Conservation (phyloP, 179 eudicot species). For the Gypsophila paniculata region DNA sequence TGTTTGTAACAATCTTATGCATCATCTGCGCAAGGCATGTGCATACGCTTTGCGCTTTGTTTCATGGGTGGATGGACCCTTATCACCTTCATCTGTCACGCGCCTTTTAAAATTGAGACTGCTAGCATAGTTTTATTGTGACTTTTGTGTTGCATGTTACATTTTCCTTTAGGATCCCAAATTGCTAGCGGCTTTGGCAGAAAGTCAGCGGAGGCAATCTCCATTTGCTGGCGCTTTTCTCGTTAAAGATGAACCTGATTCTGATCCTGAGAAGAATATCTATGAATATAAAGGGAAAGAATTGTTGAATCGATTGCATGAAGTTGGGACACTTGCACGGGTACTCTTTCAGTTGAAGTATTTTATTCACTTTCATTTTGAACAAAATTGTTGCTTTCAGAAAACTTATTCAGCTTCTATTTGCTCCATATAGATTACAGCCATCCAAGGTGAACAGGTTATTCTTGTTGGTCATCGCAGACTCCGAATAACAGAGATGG, state of each 20-base stretch:
- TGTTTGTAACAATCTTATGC: no score
- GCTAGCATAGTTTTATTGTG: not conserved
- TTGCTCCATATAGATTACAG: constrained; percentile 50
- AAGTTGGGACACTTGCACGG: constrained; percentile 97
- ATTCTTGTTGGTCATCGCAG: constrained; percentile 89
- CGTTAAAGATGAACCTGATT: constrained; percentile 74
- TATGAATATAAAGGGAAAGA: constrained; percentile 85
- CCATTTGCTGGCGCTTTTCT: constrained; percentile 98
- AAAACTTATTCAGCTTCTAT: not conserved
- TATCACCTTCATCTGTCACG: no score
- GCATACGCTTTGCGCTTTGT: no score
- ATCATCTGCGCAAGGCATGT: no score
- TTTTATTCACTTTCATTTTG: not conserved
- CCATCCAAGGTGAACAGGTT: constrained; percentile 92
- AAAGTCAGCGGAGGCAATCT: constrained; percentile 79
- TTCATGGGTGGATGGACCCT: no score
- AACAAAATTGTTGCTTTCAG: not conserved
- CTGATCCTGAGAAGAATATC: constrained; percentile 66
- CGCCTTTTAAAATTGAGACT: not conserved
- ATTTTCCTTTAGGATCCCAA: constrained; percentile 66
- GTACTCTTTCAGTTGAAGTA: constrained; percentile 31
- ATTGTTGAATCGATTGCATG: constrained; percentile 75
- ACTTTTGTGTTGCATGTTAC: constrained; percentile 14
- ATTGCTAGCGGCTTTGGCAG: constrained; percentile 78
- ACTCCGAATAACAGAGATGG: constrained; percentile 90